Base-by-base conservation (phyloP, 2,329 filamentous ascomycete genomes). In the Thielaviopsis euricoi region DNA sequence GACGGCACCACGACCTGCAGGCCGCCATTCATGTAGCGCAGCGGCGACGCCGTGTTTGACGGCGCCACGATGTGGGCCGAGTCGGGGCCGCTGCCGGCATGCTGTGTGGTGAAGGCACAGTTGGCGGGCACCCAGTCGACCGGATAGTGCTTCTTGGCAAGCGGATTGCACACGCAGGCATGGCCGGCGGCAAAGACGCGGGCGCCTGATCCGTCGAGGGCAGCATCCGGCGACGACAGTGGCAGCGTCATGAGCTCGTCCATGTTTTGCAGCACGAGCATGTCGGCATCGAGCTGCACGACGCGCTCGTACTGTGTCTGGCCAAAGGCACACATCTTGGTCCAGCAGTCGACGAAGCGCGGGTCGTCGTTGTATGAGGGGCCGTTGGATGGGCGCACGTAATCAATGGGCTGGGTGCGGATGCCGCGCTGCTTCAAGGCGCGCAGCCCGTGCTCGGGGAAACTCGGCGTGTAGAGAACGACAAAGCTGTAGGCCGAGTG, bases 301-400 rank as follows among this genome's bases (percentile, higher is more conserved):
- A 95, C 80, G 48, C 89, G 80, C 25, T 83, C 76, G 71, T 90
- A 95, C 67, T 90, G 82, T 19, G 76, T 76, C 33, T 95, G 75
- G 22, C 80, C 82, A 68, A 94, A 95, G 6, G 86, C 82, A 17
- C 83, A 80, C 26, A 95, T 79, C 71, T 95, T 95, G 70, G 79
- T 87, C 88, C 89, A 95, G 76, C 85, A 89, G 70, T 94, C 87
- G 71, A 88, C 85, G 76, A 95, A 95, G 64, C 89, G 83, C 54
- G 85, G 83, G 69, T 95, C 89, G 61, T 86, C 79, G 65, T 74
- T 78, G 73, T 82, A 94, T 71, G 87, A 83, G 62, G 71, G 72
- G 61, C 82, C 83, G 37, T 75, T 70, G 2, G 77, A 77, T 1
- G 89, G 87, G 12, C 86, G 74, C 46, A 95, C 77, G 69, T 87